These are phyloP conservation scores for Clarireedia homoeocarpa DNA, from an alignment of 2,329 filamentous ascomycete genomes.

Conservation along the genomic window DNA sequence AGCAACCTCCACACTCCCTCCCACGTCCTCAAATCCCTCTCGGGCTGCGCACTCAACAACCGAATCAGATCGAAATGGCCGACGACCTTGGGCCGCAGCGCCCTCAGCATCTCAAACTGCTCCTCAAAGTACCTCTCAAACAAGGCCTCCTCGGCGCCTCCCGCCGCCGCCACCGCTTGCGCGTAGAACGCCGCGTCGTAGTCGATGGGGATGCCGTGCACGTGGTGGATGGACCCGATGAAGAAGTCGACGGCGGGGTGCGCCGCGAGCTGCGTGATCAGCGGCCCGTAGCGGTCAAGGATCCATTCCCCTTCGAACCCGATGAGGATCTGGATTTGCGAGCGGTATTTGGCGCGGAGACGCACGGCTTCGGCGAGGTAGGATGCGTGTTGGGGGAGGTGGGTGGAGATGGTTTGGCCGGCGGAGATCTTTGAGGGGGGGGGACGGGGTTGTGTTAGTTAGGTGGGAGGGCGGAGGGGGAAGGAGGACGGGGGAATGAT, in stretches of 20 bases:
- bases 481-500: not conserved
- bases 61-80: constrained; percentile 93
- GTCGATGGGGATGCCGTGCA: constrained; percentile 81
- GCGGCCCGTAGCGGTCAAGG: constrained; percentile 50
- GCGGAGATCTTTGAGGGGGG: constrained; percentile 39
- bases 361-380: constrained; percentile 71
- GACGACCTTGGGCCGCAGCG: constrained; percentile 67
- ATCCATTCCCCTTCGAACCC: constrained; percentile 96
- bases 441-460: constrained; percentile 13
- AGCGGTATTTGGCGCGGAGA: constrained; percentile 61
- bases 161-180: constrained; percentile 29
- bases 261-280: constrained; percentile 51
- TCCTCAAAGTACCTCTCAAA: constrained; percentile 83
- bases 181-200: constrained; percentile 64
- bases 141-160: constrained; percentile 61
- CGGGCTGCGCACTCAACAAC: constrained; percentile 64
- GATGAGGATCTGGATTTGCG: constrained; percentile 69
- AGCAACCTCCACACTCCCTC: constrained; percentile 70
- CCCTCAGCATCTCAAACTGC: constrained; percentile 72
- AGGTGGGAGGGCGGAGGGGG: not conserved
- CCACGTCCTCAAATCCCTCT: constrained; percentile 44
- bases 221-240: constrained; percentile 88
- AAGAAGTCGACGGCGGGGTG: constrained; percentile 75
- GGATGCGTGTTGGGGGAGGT: constrained; percentile 52
- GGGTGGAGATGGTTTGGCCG: constrained; percentile 35